A percentile compares a stretch with the other conserved stretches of the same genome.
These are phyloP conservation scores for Fusarium mundagurra DNA, from an alignment of 2,329 filamentous ascomycete species.

Conservation along the genomic window DNA sequence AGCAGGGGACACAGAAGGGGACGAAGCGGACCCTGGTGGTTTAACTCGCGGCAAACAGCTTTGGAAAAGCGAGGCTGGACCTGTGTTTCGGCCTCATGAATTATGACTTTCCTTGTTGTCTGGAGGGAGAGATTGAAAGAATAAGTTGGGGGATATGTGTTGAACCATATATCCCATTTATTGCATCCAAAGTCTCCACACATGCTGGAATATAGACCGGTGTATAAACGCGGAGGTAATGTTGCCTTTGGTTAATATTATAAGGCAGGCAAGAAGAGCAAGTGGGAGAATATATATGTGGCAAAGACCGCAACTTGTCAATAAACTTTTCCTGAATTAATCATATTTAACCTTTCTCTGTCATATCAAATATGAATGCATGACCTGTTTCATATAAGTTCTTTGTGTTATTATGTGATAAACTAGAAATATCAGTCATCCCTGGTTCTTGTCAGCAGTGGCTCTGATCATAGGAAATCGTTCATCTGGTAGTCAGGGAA, in stretches of 20 bases:
- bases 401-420: neutral
- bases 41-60: conserved; percentile 20
- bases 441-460: neutral
- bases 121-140: neutral
- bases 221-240: conserved; percentile 10
- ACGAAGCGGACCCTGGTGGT: conserved; percentile 35
- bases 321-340: neutral
- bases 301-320: conserved; percentile 3
- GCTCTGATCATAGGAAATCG: neutral
- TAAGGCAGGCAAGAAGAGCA: neutral
- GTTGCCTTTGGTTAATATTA: neutral
- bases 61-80: conserved; percentile 36
- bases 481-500: neutral
- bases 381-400: neutral
- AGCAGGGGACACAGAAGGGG: conserved; percentile 12
- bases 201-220: neutral
- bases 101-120: conserved; percentile 18
- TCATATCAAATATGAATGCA: neutral
- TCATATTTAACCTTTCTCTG: neutral
- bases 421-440: neutral
- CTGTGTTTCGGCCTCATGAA: conserved; percentile 34
- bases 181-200: neutral
- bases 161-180: neutral
- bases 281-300: neutral
- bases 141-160: neutral